Base-by-base conservation (phyloP, 352 stramenopile genomes). In the Globisporangium nunn region DNA sequence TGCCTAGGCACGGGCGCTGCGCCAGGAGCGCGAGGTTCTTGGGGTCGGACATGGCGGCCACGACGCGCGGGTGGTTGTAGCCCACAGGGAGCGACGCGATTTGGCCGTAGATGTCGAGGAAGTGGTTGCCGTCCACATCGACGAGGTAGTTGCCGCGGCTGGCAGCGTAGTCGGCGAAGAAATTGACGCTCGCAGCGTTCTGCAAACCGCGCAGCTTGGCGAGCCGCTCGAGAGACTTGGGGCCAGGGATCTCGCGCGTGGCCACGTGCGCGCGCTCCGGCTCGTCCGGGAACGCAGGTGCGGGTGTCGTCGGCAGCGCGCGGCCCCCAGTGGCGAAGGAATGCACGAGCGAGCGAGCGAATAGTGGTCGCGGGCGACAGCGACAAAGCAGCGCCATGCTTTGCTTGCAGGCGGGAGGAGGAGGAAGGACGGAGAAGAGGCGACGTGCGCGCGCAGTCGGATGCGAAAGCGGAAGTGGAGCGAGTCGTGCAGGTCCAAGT, bases 141-240 rank as follows among this genome's bases (percentile, higher is more conserved):
- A 92, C 84, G 45, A 93, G 69, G 66, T 93, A 93, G 70, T 93
- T 93, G 59, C 84, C 84, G 23, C 67, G 74, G 56, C 81, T 92
- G 47, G 69, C 68, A 10, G 67, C 70, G 54, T 93, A 93, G 64
- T 91, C 79, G 2, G 71, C 84, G 37, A 93, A 93, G 61, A 92
- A 92, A 54, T 77, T 87, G 45, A 93, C 67, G 1, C 78, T 70
- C 4, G 63, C 64, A 28, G 78, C 81, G 59, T 93, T 87, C 63
- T 91, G 81, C 54, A 89, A 64, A 47, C 58, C 59, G 15, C 67
- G 63, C 11, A 93, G 78, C 14, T 70, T 68, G 35, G 58, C 37
- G 47, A 87, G 72, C 46, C 87, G 71, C 50, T 70, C 65, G 58
- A 73, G 64, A 23, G 79, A 91, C 66, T 90, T 85, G 33, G 78